Evolutionary conservation across 2,329 filamentous ascomycete genomes (phyloP).

Genomic region (Colletotrichum shisoi): DNA sequence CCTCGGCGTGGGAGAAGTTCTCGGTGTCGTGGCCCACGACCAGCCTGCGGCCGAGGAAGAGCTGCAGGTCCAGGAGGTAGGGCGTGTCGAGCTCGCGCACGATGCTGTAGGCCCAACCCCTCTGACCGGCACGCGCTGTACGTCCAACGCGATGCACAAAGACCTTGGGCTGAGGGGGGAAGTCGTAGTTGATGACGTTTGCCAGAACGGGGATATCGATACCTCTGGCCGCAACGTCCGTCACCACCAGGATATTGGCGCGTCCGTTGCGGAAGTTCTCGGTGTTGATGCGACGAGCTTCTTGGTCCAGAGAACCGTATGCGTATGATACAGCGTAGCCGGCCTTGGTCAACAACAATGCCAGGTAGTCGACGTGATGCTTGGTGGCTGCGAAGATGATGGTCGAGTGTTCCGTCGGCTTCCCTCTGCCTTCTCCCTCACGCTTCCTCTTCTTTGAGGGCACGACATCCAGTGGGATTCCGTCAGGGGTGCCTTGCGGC

Average conservation of each 20-base stretch:
- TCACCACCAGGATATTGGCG: conserved; percentile 92
- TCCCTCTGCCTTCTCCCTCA: conserved; percentile 65
- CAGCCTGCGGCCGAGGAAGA: conserved; percentile 88
- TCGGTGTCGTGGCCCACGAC: conserved; percentile 74
- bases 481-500: conserved; percentile 71
- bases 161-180: conserved; percentile 94
- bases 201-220: conserved; percentile 96
- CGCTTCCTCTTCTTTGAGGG: conserved; percentile 77
- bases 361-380: conserved; percentile 94
- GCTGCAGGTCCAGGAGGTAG: conserved; percentile 90
- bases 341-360: conserved; percentile 76
- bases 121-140: conserved; percentile 90
- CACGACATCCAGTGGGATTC: conserved; percentile 56
- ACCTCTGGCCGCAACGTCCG: conserved; percentile 94
- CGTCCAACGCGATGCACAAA: conserved; percentile 96
- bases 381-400: conserved; percentile 96
- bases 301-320: conserved; percentile 94
- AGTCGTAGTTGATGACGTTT: conserved; percentile 99
- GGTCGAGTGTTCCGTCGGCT: conserved; percentile 87
- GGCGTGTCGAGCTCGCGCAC: conserved; percentile 87
- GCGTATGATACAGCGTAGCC: conserved; percentile 93
- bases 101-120: conserved; percentile 94
- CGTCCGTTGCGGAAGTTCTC: conserved; percentile 85
- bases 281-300: conserved; percentile 89
- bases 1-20: conserved; percentile 75